Conservation (phyloP, 2,329 filamentous ascomycete species). For the Cercospora zeae-maydis region DNA sequence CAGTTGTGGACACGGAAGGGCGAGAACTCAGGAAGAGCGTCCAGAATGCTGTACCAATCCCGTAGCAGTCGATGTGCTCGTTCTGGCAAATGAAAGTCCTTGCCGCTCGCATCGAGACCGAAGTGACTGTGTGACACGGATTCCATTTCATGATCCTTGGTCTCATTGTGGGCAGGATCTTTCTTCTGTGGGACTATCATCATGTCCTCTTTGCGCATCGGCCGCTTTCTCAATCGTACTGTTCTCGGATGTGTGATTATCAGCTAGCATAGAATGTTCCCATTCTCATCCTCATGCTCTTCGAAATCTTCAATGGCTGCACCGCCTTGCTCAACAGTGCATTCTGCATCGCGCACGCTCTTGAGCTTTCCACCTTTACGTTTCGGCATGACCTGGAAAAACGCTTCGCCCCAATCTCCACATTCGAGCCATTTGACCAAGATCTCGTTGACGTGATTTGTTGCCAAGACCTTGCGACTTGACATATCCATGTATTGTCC, state of each 20-base stretch:
- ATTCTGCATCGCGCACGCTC: neutral
- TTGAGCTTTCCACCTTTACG: conserved; percentile 76
- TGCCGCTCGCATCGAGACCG: neutral
- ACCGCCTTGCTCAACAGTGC: conserved; percentile 18
- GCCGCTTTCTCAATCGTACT: neutral
- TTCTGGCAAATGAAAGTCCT: neutral
- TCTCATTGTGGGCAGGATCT: neutral
- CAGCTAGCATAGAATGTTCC: neutral
- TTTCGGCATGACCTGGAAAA: conserved; percentile 82
- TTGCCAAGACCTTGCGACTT: conserved; percentile 79
- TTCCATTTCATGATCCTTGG: neutral
- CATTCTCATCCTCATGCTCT: conserved; percentile 8
- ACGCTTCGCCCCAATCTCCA: conserved; percentile 87
- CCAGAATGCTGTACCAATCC: neutral
- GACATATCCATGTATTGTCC: conserved; percentile 93
- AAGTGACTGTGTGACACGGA: no score
- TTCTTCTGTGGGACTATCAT: neutral
- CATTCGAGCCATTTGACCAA: conserved; percentile 90
- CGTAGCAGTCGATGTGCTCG: neutral
- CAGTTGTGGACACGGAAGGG: no score
- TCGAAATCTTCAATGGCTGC: conserved; percentile 5
- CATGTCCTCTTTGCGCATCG: neutral
- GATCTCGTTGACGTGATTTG: conserved; percentile 95
- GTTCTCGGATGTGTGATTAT: neutral
- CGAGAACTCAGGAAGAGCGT: no score